Base-by-base conservation (phyloP, 2,329 filamentous ascomycete genomes). In the Nigrospora oryzae region DNA sequence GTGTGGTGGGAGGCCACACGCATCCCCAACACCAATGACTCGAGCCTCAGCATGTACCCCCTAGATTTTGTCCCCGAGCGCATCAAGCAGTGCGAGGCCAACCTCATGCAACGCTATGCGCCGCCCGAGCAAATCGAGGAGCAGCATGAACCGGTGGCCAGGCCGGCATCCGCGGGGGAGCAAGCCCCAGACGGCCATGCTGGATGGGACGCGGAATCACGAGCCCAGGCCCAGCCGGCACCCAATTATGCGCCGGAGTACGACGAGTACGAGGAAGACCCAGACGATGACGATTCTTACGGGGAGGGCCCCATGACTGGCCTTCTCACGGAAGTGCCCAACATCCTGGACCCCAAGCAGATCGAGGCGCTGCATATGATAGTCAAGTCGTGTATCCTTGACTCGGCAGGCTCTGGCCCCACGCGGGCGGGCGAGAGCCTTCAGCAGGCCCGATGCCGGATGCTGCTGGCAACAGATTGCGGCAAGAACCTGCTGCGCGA, bases 301-400 rank as follows among this genome's bases (percentile, higher is more conserved):
- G 82, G 78, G 14, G 83, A 89, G 52, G 86, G 87, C 4, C 84
- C 87, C 17, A 75, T 87, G 58, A 85, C 88, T 15, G 91, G 91
- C 12, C 69, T 97, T 13, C 69, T 97, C 45, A 96, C 91, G 0
- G 91, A 97, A 61, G 89, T 97, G 12, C 91, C 91, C 30, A 86
- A 97, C 53, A 95, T 96, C 34, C 73, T 97, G 30, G 90, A 94
- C 37, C 91, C 91, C 0, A 90, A 89, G 45, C 91, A 97, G 64
- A 96, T 96, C 44, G 91, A 97, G 64, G 90, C 93, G 6, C 69
- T 97, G 43, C 91, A 95, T 45, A 95, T 96, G 90, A 94, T 96
- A 48, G 84, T 97, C 56, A 95, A 96, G 70, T 90, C 88, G 13
- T 94, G 90, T 50, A 94, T 97, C 43, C 81, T 95, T 17, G 87